Conservation (phyloP, 2,329 filamentous ascomycete genomes). For the Colletotrichum plurivorum region DNA sequence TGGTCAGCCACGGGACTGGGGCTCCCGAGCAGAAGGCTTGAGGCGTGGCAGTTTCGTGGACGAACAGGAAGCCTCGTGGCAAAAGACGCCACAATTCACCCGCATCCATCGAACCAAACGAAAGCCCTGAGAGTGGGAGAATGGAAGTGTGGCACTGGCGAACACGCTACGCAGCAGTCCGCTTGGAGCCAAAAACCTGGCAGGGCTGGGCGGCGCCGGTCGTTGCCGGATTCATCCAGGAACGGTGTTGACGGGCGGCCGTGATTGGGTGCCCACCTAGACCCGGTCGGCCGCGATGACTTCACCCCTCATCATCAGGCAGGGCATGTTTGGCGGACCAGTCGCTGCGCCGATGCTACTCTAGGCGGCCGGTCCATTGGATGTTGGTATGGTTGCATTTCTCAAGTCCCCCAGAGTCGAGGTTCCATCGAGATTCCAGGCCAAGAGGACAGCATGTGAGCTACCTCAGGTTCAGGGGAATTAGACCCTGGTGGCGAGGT, state of each 20-base stretch:
- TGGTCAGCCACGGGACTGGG: conserved; percentile 1
- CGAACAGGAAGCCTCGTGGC: conserved; percentile 29
- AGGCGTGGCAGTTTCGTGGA: conserved; percentile 20
- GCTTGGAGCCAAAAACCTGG: conserved; percentile 34
- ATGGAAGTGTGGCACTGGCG: conserved; percentile 8
- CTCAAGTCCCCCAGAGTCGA: background rate
- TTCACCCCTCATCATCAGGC: conserved; percentile 40
- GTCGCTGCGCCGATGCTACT: conserved; percentile 18
- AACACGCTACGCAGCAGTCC: background rate
- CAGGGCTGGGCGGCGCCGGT: conserved; percentile 26
- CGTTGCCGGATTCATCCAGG: conserved; percentile 37
- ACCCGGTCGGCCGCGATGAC: conserved; percentile 34
- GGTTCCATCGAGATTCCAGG: conserved; percentile 32
- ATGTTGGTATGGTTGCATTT: background rate
- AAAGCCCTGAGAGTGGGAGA: background rate
- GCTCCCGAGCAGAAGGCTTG: background rate
- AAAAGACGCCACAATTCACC: conserved; percentile 30
- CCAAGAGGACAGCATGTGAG: background rate
- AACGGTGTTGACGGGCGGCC: conserved; percentile 12
- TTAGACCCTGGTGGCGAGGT: background rate
- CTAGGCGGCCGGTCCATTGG: background rate
- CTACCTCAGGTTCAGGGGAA: conserved; percentile 5
- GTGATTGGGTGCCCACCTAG: conserved; percentile 34
- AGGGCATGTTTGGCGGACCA: conserved; percentile 21
- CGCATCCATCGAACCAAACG: background rate